These are phyloP conservation scores for Stephania yunnanensis DNA, from an alignment of 164 flowering plant species.

Conservation along the genomic window DNA sequence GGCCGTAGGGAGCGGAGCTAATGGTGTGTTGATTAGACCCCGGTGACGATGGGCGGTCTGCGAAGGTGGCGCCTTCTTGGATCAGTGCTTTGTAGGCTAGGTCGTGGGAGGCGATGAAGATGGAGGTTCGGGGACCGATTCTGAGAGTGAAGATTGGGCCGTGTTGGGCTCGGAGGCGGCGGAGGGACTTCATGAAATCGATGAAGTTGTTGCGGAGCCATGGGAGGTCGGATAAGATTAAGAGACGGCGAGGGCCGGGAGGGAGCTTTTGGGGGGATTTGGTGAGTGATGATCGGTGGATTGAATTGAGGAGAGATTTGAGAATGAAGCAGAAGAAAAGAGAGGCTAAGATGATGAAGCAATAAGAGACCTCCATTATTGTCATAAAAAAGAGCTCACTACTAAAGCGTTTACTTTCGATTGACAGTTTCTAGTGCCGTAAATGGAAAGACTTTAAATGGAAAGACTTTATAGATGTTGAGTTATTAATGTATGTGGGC, in stretches of 20 bases:
- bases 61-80: constrained; percentile 34
- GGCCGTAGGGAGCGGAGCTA: constrained; percentile 31
- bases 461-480: too few relatives aligned
- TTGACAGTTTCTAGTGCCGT: too few relatives aligned
- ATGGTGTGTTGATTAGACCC: constrained; percentile 20
- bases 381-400: too few relatives aligned
- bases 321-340: constrained; percentile 3
- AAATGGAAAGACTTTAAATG: too few relatives aligned
- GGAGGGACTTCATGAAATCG: constrained; percentile 21
- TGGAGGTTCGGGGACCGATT: constrained; percentile 22
- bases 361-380: constrained; percentile 4
- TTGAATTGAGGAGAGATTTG: constrained; percentile 13
- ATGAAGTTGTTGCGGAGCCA: constrained; percentile 20
- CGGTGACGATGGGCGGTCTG: constrained; percentile 28
- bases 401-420: too few relatives aligned
- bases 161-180: constrained; percentile 18
- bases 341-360: neutral
- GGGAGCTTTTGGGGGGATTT: constrained; percentile 20
- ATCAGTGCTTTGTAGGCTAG: constrained; percentile 40
- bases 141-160: constrained; percentile 44
- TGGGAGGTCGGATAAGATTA: constrained; percentile 26
- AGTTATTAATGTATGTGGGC: too few relatives aligned
- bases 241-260: constrained; percentile 35
- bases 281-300: neutral
- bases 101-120: constrained; percentile 28